Evolutionary conservation across 139 green algal genomes (phyloP), one percentile per base, ranked within the genome.

Genomic region (Coelastrella sp.): DNA sequence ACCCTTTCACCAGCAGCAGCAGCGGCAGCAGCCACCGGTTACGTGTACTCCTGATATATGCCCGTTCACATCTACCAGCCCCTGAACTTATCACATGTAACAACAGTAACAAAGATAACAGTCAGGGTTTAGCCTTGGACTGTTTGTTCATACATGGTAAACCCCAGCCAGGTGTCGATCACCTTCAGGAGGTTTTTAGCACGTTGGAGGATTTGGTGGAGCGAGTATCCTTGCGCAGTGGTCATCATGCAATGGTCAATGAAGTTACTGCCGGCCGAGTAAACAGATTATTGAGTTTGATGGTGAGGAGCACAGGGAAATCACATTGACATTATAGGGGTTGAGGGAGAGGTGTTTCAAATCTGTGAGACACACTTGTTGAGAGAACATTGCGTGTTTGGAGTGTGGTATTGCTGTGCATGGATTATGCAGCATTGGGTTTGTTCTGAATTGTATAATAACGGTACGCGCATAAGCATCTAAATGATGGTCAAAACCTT

Each of bases 41-140:
- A 19, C 79, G 64, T 35, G 64, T 85, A 4, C n/a, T 85, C 8
- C 79, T 85, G 4, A 27, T 85, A 3, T 85, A 85, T 34, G 45
- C 43, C 48, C 79, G 79, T 32, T 85, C 79, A 0, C 32, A 30
- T 5, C 64, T 69, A 51, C 79, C 79, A 34, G 45, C 43, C 4
- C 79, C 79, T 6, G 30, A n/a, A 40, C 30, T 68, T 25, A 19
- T 15, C 21, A 64, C 7, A 27, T 32, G 5, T 37, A n/a, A n/a
- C n/a, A n/a, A n/a, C n/a, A n/a, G n/a, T n/a, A n/a, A 11, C 7
- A 32, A 68, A n/a, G 17, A 67, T 37, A 62, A 37, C 43, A n/a
- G 2, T 21, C 53, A 27, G 43, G 45, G 64, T 1, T 72, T 85
- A 27, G 45, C 43, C 1, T 2, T 85, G 43, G 79, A 85, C 45